These are phyloP conservation scores for Arthrocladium fulminans DNA, from an alignment of 2,329 filamentous ascomycete species.

Conservation along the genomic window DNA sequence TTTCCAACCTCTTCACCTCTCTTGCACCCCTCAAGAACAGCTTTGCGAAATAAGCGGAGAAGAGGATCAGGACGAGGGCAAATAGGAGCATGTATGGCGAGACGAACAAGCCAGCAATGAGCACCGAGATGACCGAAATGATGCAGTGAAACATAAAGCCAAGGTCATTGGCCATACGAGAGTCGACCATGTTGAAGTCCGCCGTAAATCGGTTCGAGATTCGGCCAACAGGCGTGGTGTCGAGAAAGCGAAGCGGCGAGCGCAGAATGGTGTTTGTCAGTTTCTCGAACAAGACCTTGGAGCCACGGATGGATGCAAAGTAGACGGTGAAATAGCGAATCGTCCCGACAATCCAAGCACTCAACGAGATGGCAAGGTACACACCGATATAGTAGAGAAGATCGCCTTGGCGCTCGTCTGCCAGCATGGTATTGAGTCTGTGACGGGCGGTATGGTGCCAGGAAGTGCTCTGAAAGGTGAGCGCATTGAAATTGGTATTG, in stretches of 20 bases:
- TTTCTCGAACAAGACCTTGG: constrained; percentile 57
- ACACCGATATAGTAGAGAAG: constrained; percentile 55
- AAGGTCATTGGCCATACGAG: constrained; percentile 54
- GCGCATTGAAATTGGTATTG: not conserved
- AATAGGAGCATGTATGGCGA: constrained; percentile 58
- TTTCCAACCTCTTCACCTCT: constrained; percentile 69
- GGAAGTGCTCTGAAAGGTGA: constrained; percentile 1
- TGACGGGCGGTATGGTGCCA: constrained; percentile 14
- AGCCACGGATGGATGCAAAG: constrained; percentile 57
- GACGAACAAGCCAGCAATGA: constrained; percentile 58
- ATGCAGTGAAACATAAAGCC: constrained; percentile 52
- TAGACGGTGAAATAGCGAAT: constrained; percentile 57
- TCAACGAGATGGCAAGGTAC: constrained; percentile 54
- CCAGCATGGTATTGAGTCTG: constrained; percentile 12
- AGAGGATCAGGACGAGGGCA: constrained; percentile 48
- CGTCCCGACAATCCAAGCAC: constrained; percentile 48
- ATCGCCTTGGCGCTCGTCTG: not conserved
- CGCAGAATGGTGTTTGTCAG: constrained; percentile 60
- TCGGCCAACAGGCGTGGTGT: constrained; percentile 68
- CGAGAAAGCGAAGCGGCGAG: constrained; percentile 68
- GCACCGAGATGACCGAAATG: constrained; percentile 55
- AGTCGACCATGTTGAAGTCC: constrained; percentile 68
- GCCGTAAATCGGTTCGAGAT: constrained; percentile 70
- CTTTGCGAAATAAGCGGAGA: constrained; percentile 51
- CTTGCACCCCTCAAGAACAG: constrained; percentile 62